Conservation (phyloP, 169 alveolate genomes). For the Plasmodium fragile region DNA sequence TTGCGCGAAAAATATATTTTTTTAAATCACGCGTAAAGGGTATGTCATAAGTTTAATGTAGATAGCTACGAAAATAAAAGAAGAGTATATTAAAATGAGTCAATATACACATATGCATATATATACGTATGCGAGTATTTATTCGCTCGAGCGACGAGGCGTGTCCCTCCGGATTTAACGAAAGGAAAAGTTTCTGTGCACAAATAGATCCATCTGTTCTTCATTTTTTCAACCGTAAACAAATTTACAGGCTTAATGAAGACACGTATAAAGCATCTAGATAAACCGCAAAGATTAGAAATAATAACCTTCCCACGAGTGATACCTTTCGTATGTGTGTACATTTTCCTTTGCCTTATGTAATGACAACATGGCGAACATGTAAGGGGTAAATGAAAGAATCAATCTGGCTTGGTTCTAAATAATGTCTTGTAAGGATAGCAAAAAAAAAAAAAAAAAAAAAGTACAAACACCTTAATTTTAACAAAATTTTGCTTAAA, state of each 20-base stretch:
- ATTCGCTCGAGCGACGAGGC: not conserved
- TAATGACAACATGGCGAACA: not conserved
- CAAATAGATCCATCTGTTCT: not conserved
- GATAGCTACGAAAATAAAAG: not conserved
- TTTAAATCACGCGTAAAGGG: not conserved
- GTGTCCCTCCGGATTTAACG: not conserved
- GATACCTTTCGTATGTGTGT: not conserved
- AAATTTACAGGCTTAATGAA: not conserved
- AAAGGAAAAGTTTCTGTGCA: not conserved
- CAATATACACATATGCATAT: not conserved
- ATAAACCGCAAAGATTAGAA: not conserved
- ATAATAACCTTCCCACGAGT: not conserved
- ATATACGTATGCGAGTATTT: not conserved
- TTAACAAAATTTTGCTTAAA: not conserved
- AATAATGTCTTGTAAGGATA: not conserved
- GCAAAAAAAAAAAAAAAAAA: not conserved
- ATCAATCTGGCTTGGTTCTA: not conserved
- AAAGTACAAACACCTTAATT: not conserved
- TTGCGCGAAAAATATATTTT: not conserved
- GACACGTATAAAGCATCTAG: not conserved
- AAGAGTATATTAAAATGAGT: not conserved
- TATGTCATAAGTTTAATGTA: not conserved
- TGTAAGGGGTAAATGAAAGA: not conserved
- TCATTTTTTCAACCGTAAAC: not conserved
- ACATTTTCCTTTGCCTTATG: not conserved